A percentile compares a stretch with the other conserved stretches of the same genome.
phyloP scores from a whole-genome alignment of 2,329 filamentous ascomycete species.

The Fusarium caatingaense region DNA sequence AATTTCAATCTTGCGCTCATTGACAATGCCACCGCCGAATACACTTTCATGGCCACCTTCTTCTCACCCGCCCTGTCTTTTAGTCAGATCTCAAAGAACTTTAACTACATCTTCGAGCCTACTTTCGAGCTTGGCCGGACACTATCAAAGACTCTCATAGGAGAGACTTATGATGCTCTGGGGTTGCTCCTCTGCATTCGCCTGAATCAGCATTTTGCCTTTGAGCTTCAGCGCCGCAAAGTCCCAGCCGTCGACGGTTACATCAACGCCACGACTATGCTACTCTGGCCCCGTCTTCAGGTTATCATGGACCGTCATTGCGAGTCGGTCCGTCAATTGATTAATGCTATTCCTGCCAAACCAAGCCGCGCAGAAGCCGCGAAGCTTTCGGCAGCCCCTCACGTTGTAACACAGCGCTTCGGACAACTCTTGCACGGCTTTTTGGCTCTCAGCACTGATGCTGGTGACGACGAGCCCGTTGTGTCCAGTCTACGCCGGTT shows the following conservation, averaged over 20 bases:
- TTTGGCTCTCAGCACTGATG: slow-evolving; percentile 84
- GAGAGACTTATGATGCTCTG: slow-evolving; percentile 83
- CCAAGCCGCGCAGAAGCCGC: slow-evolving; percentile 62
- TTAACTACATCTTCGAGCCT: slow-evolving; percentile 88
- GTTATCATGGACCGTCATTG: slow-evolving; percentile 93
- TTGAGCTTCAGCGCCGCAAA: slow-evolving; percentile 91
- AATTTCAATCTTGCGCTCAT: slow-evolving; percentile 95
- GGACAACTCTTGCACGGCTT: slow-evolving; percentile 91
- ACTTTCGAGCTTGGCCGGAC: slow-evolving; percentile 85
- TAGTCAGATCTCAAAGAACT: slow-evolving; percentile 82
- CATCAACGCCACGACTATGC: slow-evolving; percentile 94
- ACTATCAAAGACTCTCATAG: slow-evolving; percentile 80
- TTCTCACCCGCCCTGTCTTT: slow-evolving; percentile 83
- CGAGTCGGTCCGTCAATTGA: slow-evolving; percentile 80
- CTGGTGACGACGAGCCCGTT: slow-evolving; percentile 93
- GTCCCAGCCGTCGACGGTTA: slow-evolving; percentile 91
- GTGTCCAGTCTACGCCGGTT: slow-evolving; percentile 82
- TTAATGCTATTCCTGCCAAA: slow-evolving; percentile 62
- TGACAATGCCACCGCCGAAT: slow-evolving; percentile 94
- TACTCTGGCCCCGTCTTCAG: slow-evolving; percentile 95
- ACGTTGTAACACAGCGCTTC: slow-evolving; percentile 94
- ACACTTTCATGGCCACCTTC: slow-evolving; percentile 91
- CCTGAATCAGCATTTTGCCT: slow-evolving; percentile 92
- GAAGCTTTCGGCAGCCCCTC: slow-evolving; percentile 82
- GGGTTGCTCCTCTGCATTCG: slow-evolving; percentile 92